These are phyloP conservation scores for Volvariella surrecta DNA, from an alignment of 1,284 basidiomycete species.

Conservation along the genomic window DNA sequence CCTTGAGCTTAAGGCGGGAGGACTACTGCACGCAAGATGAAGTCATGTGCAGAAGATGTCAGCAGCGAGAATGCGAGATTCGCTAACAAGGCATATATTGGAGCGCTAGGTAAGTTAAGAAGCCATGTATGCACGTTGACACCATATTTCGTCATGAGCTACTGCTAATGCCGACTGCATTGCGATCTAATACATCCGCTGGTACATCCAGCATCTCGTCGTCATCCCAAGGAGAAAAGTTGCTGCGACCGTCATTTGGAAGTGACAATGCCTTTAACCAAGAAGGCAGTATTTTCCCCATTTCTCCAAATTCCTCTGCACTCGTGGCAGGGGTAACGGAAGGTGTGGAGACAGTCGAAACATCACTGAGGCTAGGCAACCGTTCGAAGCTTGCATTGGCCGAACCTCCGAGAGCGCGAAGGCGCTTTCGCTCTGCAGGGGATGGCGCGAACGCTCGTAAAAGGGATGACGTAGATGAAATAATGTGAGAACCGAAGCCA, in stretches of 20 bases:
- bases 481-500: no score
- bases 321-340: slow-evolving; percentile 14
- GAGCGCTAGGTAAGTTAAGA: no score
- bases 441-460: slow-evolving; percentile 78
- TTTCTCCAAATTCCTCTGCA: slow-evolving; percentile 29
- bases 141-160: no score
- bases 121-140: no score
- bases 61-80: no score
- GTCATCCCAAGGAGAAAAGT: slow-evolving; percentile 63
- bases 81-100: no score
- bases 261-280: slow-evolving; percentile 42
- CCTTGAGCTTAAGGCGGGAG: no score
- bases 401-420: slow-evolving; percentile 60
- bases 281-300: slow-evolving; percentile 30
- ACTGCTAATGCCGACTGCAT: no score
- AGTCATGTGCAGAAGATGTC: no score
- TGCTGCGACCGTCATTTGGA: slow-evolving; percentile 44
- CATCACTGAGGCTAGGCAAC: slow-evolving; percentile 63
- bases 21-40: no score
- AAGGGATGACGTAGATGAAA: slow-evolving; percentile 32
- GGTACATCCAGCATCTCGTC: slow-evolving; percentile 28
- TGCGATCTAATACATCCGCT: no score
- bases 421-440: slow-evolving; percentile 70
- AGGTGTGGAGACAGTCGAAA: slow-evolving; percentile 58
- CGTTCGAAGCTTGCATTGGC: slow-evolving; percentile 66